Conservation (phyloP, 2,329 filamentous ascomycete genomes). For the Talaromyces sp. region DNA sequence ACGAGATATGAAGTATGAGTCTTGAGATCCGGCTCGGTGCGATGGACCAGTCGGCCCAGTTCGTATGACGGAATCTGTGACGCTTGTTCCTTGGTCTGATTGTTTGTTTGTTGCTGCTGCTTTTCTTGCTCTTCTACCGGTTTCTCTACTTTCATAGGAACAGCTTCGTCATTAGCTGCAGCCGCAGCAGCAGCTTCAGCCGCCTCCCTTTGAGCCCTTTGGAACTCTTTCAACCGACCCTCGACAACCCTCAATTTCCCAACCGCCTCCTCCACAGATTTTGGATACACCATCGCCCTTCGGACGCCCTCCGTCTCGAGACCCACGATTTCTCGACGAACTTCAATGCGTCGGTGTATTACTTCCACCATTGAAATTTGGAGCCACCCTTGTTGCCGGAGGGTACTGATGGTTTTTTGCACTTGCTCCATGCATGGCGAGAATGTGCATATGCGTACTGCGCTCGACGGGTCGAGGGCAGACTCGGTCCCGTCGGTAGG, state of each 20-base stretch:
- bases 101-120: background rate
- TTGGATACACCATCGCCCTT: slow-evolving; percentile 63
- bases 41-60: slow-evolving; percentile 72
- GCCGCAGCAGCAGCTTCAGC: slow-evolving; percentile 25
- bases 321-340: slow-evolving; percentile 76
- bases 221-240: slow-evolving; percentile 62
- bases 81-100: slow-evolving; percentile 4
- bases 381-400: slow-evolving; percentile 81
- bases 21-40: slow-evolving; percentile 83
- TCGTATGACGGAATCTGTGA: slow-evolving; percentile 56
- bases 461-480: slow-evolving; percentile 65
- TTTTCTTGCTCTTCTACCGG: background rate
- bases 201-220: slow-evolving; percentile 38
- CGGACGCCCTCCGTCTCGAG: slow-evolving; percentile 63
- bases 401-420: slow-evolving; percentile 72
- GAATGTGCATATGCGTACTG: slow-evolving; percentile 85
- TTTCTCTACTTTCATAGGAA: slow-evolving; percentile 8
- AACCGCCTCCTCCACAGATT: slow-evolving; percentile 74
- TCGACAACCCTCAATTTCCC: slow-evolving; percentile 70
- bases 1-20: slow-evolving; percentile 96
- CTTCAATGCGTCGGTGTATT: slow-evolving; percentile 71
- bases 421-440: slow-evolving; percentile 97
- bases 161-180: background rate
- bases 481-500: slow-evolving; percentile 36
- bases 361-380: slow-evolving; percentile 94